Base-by-base conservation (phyloP, 192 early-diverging fungal species). In the Phlyctochytrium bullatum region DNA sequence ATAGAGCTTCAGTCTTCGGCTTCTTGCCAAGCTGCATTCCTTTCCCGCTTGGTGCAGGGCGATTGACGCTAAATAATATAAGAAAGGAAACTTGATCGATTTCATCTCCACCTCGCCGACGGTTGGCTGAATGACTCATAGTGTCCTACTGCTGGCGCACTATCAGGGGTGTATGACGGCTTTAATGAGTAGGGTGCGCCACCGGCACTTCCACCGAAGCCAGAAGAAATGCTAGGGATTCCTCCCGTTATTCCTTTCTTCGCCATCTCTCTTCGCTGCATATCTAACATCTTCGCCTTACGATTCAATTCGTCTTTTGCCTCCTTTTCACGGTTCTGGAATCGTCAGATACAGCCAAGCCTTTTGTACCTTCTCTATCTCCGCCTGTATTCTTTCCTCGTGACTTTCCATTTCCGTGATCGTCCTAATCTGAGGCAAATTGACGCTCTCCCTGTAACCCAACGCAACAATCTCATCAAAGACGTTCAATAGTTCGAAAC, bases 391-490 rank as follows among this genome's bases (percentile, higher is more conserved):
- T 77, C 93, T 91, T 71, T 99, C 97, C 75, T 99, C 97, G 65
- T 97, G 93, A 78, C 90, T 92, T 76, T 99, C 97, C 97, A 99
- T 99, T 73, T 93, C 91, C 59, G 88, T 90, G 56, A 95, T 97
- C 30, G 90, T 95, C 58, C 87, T 88, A n/a, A 99, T 88, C 78
- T 96, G 93, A 68, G 88, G 83, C 28, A 98, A 67, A 65, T 90
- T 93, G 32, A 98, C 88, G 62, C 92, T 93, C 76, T 98, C 97
- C 56, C 94, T 80, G 78, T 90, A 93, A 6, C 93, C 93, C 66
- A 93, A 86, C 20, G 90, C 88, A 50, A 98, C 87, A 32, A 99
- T 91, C 76, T 99, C 97, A 73, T 99, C 97, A 83, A 99, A 98
- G 2, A 95, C 89, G 60, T 85, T 83, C 53, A 96, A 66, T 29